Base-by-base conservation (phyloP, 495 filamentous ascomycete genomes). In the Xanthoparmelia taractica region DNA sequence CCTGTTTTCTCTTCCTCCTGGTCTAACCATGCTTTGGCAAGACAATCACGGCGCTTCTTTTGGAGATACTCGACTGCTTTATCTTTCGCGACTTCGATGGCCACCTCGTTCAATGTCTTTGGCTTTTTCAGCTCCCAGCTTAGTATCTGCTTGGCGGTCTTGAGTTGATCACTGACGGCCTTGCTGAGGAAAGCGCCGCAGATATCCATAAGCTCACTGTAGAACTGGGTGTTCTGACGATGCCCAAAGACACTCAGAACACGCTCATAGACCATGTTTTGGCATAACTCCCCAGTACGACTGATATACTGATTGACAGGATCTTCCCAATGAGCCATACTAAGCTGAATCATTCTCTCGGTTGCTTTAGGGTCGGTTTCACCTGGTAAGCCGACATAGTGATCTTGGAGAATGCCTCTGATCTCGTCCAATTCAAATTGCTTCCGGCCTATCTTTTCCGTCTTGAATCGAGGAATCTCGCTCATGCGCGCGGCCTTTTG, bases 321-420 rank as follows among this genome's bases (percentile, higher is more conserved):
- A 0, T 58, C 59, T 2, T 67, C 45, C 79, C 79, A 82, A 27
- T 79, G 75, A 2, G 65, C 59, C 8, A 80, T 70, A 36, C 74
- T 79, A 15, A 67, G 29, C n/a, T 66, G 55, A 23, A 78, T 73
- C 63, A 82, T 71, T 0, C 62, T 69, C 23, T 80, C 75, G 7
- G 76, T 75, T 0, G 78, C 77, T 3, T 75, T 75, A 0, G 79
- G 77, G 36, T 80, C 73, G 8, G 72, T 73, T 25, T 77, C 73
- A 25, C 76, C 72, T 0, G 76, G 76, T 0, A 79, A 68, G 0
- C 77, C 75, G 4, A 66, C 68, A 27, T 75, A 74, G 0, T 72
- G 73, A n/a, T 78, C 72, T 55, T 74, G 71, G 15, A 76, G 73
- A 36, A 78, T 73, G 0, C 66, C 64, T 0, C 72, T 67, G 0